Base-by-base conservation (phyloP, 2,329 filamentous ascomycete genomes). In the Incumbomyces lentus region DNA sequence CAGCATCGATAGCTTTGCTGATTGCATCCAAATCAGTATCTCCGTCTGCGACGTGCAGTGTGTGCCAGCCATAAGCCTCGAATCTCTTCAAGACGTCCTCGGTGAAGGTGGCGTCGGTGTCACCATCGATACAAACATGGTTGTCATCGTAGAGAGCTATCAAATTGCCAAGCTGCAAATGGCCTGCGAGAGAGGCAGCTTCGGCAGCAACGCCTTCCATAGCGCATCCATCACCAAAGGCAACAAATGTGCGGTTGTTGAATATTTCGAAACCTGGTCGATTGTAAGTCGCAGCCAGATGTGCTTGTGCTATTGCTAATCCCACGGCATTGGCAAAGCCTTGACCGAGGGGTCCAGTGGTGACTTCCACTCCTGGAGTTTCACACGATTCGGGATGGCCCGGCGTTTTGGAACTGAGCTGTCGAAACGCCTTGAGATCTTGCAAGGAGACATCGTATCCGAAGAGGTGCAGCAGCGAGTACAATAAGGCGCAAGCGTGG, bases 401-500 rank as follows among this genome's bases (percentile, higher is more conserved):
- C 51, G 92, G 90, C 51, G 88, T 95, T 68, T 85, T 94, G 78
- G 76, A 81, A 70, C 79, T 80, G 54, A 83, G 60, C 76, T 79
- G 73, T 74, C 79, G 55, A 39, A 54, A 98, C 61, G 75, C 72
- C 81, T 96, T 98, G 60, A 98, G 70, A 71, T 96, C 92, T 62
- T 96, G 86, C 52, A 98, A 75, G 62, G 79, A 78, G 59, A 98
- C 61, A 53, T 72, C 79, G 68, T 94, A 98, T 68, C 92, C 92
- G 71, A 89, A 94, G 47, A 98, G 78, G 76, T 98, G 92, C 62
- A 98, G 84, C 59, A 98, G 79, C 62, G 90, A 84, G 82, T 98
- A 98, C 69, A 95, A 92, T 51, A 98, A 86, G 88, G 96, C 94
- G 80, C 92, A 98, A 61, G 83, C 92, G 74, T 98, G 92, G 60